These are phyloP conservation scores for Senecio squalidus DNA, from an alignment of 140 eudicot species.

Conservation along the genomic window DNA sequence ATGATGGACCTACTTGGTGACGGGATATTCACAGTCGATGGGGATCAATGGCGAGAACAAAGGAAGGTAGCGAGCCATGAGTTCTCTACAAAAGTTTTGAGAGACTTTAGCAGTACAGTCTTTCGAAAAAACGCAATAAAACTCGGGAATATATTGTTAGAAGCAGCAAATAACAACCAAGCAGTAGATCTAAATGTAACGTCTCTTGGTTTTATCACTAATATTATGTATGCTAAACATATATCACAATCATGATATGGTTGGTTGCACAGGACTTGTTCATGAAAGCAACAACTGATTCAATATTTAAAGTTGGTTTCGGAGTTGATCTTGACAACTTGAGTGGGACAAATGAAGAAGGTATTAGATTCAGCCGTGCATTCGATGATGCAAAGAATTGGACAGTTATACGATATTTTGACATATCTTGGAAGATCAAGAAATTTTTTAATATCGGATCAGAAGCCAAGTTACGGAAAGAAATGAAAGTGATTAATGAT, in stretches of 20 bases:
- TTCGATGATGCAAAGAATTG: slow-evolving; percentile 61
- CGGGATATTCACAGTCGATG: slow-evolving; percentile 66
- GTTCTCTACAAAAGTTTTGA: slow-evolving; percentile 50
- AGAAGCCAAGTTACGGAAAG: slow-evolving; percentile 49
- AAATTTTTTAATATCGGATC: slow-evolving; percentile 48
- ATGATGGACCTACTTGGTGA: slow-evolving; percentile 54
- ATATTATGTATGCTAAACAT: neutral
- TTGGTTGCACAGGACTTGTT: slow-evolving; percentile 45
- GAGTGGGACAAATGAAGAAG: slow-evolving; percentile 70
- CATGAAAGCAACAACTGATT: slow-evolving; percentile 71
- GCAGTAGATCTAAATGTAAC: slow-evolving; percentile 49
- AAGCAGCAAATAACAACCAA: slow-evolving; percentile 34
- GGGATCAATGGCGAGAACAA: slow-evolving; percentile 59
- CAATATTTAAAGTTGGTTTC: slow-evolving; percentile 67
- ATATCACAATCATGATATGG: neutral
- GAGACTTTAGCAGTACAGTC: slow-evolving; percentile 52
- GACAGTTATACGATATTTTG: slow-evolving; percentile 43
- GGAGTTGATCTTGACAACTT: slow-evolving; percentile 65
- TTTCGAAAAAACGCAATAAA: slow-evolving; percentile 49
- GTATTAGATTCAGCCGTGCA: slow-evolving; percentile 44
- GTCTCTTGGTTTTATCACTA: neutral
- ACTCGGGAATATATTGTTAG: slow-evolving; percentile 39
- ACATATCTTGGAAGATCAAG: slow-evolving; percentile 50
- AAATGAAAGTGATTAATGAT: slow-evolving; percentile 39
- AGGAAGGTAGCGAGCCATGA: slow-evolving; percentile 60